Conservation (phyloP, 208 protist species). For the Herpetomonas tarakana region DNA sequence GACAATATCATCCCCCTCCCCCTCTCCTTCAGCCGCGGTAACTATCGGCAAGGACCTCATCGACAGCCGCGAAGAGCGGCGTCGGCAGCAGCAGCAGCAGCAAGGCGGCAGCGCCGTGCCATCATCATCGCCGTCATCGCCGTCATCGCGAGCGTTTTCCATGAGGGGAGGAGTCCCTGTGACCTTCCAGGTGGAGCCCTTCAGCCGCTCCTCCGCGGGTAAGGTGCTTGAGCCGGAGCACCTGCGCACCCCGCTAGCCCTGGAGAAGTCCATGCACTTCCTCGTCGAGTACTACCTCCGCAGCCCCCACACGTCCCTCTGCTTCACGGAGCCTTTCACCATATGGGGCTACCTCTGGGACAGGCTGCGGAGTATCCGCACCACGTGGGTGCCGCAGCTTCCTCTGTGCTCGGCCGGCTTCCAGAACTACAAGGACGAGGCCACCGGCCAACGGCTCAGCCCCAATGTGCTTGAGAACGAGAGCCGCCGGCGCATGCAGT, state of each 20-base stretch:
- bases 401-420: slow-evolving; percentile 16
- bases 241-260: slow-evolving; percentile 58
- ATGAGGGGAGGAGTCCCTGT: too few relatives aligned
- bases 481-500: slow-evolving; percentile 53
- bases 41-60: not conserved
- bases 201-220: slow-evolving; percentile 68
- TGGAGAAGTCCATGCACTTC: slow-evolving; percentile 88
- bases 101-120: too few relatives aligned
- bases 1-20: not conserved
- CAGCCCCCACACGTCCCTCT: slow-evolving; percentile 50
- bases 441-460: slow-evolving; percentile 18
- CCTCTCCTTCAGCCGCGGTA: slow-evolving; percentile 7
- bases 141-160: not conserved
- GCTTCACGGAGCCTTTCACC: slow-evolving; percentile 59
- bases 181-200: slow-evolving; percentile 46
- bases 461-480: slow-evolving; percentile 20
- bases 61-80: not conserved
- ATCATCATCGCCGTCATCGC: too few relatives aligned
- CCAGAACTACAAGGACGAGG: slow-evolving; percentile 12
- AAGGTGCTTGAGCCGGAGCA: slow-evolving; percentile 40
- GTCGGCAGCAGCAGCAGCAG: not conserved
- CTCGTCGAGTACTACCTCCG: slow-evolving; percentile 82
- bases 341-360: slow-evolving; percentile 86
- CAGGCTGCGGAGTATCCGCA: slow-evolving; percentile 73
- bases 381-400: slow-evolving; percentile 69